Conservation (phyloP, 2,329 filamentous ascomycete genomes). For the Fusarium secorum region DNA sequence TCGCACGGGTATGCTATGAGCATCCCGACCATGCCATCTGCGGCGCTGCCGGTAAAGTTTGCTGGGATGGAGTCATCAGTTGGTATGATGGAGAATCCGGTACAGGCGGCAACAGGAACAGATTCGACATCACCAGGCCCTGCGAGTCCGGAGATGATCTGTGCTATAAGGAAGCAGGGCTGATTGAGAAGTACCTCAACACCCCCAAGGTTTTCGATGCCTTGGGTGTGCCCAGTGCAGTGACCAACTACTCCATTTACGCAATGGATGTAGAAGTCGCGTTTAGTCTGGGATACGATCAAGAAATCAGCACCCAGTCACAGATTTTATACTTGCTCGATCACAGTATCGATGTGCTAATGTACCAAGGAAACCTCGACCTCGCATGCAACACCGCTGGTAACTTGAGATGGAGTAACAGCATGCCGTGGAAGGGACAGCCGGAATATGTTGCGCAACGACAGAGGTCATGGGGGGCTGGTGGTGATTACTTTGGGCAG, state of each 20-base stretch:
- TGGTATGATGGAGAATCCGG: slow-evolving; percentile 8
- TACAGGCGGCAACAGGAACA: background rate
- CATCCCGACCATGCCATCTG: slow-evolving; percentile 31
- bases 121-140: slow-evolving; percentile 11
- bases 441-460: slow-evolving; percentile 28
- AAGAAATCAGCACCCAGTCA: slow-evolving; percentile 9
- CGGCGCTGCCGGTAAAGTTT: slow-evolving; percentile 15
- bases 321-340: slow-evolving; percentile 19
- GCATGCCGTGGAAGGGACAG: slow-evolving; percentile 27
- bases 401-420: slow-evolving; percentile 29
- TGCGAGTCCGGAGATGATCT: slow-evolving; percentile 5
- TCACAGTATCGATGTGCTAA: slow-evolving; percentile 9
- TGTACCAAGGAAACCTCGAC: slow-evolving; percentile 36
- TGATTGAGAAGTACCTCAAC: slow-evolving; percentile 12
- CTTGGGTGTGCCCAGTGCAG: background rate
- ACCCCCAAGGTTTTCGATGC: background rate
- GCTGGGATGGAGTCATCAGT: slow-evolving; percentile 12
- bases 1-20: slow-evolving; percentile 25
- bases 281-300: background rate
- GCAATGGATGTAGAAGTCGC: background rate
- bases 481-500: too few species aligned
- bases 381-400: slow-evolving; percentile 34
- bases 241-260: slow-evolving; percentile 12
- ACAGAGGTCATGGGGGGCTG: slow-evolving; percentile 1
- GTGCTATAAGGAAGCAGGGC: slow-evolving; percentile 6